Evolutionary conservation across 2,329 filamentous ascomycete genomes (phyloP).

Genomic region (Thelonectria blattea): DNA sequence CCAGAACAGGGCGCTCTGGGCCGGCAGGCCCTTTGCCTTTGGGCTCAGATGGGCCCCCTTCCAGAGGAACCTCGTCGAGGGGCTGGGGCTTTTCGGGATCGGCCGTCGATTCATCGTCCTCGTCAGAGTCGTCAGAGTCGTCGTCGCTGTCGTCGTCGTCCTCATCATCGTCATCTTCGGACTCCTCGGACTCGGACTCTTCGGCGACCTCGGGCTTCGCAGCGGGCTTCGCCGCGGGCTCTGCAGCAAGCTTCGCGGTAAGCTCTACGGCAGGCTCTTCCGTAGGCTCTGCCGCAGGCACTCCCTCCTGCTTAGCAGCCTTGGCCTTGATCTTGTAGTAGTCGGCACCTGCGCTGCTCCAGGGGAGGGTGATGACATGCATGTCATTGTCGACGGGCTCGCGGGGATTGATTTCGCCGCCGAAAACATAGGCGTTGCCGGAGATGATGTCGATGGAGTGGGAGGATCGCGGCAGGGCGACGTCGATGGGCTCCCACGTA

Average conservation of each 20-base stretch:
- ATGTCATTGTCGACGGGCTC: constrained; percentile 76
- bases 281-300: constrained; percentile 14
- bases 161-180: constrained; percentile 5
- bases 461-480: constrained; percentile 73
- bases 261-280: constrained; percentile 2
- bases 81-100: constrained; percentile 44
- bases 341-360: constrained; percentile 62
- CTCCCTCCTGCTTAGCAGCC: constrained; percentile 44
- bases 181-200: constrained; percentile 17
- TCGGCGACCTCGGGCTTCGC: constrained; percentile 21
- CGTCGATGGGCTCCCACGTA: constrained; percentile 65
- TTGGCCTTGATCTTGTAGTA: constrained; percentile 63
- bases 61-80: constrained; percentile 51
- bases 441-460: constrained; percentile 70
- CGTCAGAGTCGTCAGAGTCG: constrained; percentile 12
- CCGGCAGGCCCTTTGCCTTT: constrained; percentile 50
- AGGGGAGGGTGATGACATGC: constrained; percentile 68
- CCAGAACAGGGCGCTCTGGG: constrained; percentile 39
- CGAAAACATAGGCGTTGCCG: constrained; percentile 71
- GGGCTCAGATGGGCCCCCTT: constrained; percentile 32
- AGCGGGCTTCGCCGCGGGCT: constrained; percentile 20
- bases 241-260: constrained; percentile 41
- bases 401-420: constrained; percentile 72
- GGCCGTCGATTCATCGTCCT: constrained; percentile 23
- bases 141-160: constrained; percentile 34